A percentile compares a stretch with the other conserved stretches of the same genome.
Conservation (phyloP, 768 basidiomycete species). For the Plicaturopsis crispa region DNA sequence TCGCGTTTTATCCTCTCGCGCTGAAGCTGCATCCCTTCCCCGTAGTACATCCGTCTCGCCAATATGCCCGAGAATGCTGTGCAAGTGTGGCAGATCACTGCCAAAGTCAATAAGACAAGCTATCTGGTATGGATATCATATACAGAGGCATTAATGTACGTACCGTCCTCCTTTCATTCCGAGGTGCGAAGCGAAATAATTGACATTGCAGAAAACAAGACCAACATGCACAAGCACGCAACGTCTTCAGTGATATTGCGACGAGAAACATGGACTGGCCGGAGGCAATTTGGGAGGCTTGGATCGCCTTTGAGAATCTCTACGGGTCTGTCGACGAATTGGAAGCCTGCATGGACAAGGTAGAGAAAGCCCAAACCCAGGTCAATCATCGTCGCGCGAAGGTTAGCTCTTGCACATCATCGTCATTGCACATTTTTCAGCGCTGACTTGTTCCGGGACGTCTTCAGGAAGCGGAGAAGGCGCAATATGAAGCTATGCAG, state of each 20-base stretch:
- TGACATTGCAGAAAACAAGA: constrained; percentile 37
- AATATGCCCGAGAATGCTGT: constrained; percentile 51
- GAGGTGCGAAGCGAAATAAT: constrained; percentile 2
- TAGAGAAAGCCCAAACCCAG: constrained; percentile 57
- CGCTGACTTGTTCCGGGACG: constrained; percentile 1
- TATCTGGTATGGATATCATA: constrained; percentile 74
- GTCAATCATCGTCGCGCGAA: constrained; percentile 57
- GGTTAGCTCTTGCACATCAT: constrained; percentile 34
- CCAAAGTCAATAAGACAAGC: constrained; percentile 60
- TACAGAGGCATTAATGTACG: constrained; percentile 69
- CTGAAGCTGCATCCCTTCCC: too few species aligned
- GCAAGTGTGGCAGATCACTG: constrained; percentile 56
- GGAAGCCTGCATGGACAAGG: constrained; percentile 51
- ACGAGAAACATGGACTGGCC: constrained; percentile 87
- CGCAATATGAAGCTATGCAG: constrained; percentile 42
- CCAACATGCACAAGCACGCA: constrained; percentile 52
- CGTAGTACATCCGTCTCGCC: constrained; percentile 25
- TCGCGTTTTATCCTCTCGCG: too few species aligned
- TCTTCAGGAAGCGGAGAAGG: constrained; percentile 57
- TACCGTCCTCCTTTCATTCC: constrained; percentile 6
- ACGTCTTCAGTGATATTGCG: constrained; percentile 57
- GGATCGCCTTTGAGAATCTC: constrained; percentile 81
- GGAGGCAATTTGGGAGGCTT: constrained; percentile 88
- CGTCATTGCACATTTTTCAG: not conserved
- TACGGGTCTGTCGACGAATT: constrained; percentile 68